Percentiles rank a stretch among this genome's conserved stretches.
phyloP scores from a whole-genome alignment of 139 green algal species.

The Asterochloris erici region DNA sequence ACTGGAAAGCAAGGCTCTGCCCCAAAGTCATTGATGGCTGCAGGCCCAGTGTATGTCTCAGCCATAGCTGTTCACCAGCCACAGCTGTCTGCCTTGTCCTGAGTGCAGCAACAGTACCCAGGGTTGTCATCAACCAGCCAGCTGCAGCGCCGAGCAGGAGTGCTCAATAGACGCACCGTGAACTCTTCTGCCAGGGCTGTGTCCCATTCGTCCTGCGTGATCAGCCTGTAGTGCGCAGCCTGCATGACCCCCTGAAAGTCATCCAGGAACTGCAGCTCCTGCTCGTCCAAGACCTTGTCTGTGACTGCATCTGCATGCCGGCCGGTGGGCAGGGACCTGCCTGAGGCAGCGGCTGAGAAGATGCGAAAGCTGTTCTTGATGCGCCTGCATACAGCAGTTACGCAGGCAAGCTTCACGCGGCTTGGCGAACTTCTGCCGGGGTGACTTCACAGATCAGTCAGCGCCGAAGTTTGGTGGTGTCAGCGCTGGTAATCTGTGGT shows the following conservation, averaged over 20 bases:
- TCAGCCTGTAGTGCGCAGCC: conserved; percentile 54
- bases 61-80: too few relatives aligned
- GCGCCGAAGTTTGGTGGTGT: not conserved
- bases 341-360: conserved; percentile 13
- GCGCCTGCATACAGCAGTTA: not conserved
- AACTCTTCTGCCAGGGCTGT: conserved; percentile 65
- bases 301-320: conserved; percentile 1
- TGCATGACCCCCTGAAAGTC: conserved; percentile 64
- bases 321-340: not conserved
- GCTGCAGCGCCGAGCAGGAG: not conserved
- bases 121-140: not conserved
- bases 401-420: not conserved
- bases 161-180: conserved; percentile 18
- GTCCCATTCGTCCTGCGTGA: conserved; percentile 57
- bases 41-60: too few relatives aligned
- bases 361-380: conserved; percentile 15
- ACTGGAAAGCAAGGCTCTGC: too few relatives aligned
- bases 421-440: not conserved
- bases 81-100: not conserved
- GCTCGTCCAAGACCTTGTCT: conserved; percentile 35
- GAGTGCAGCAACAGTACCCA: not conserved
- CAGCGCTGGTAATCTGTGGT: not conserved
- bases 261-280: conserved; percentile 53
- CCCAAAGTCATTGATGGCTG: too few relatives aligned
- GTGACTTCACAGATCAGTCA: not conserved